Conservation (phyloP, 768 basidiomycete genomes). For the Amanita exitialis region DNA sequence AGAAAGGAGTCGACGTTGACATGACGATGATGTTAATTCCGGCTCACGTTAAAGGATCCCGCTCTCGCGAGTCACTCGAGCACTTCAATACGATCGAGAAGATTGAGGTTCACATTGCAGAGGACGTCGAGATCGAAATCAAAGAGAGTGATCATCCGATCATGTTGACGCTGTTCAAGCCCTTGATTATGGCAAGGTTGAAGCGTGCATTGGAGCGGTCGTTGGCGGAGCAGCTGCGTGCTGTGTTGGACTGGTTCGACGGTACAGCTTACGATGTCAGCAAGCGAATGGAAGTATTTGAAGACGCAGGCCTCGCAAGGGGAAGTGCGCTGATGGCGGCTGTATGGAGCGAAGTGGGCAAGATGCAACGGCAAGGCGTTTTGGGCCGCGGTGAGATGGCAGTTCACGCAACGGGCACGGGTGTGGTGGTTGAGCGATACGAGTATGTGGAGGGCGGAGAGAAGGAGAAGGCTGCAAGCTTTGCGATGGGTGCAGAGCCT, state of each 20-base stretch:
- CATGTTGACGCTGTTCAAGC: slow-evolving; percentile 51
- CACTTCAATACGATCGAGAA: slow-evolving; percentile 53
- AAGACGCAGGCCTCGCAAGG: slow-evolving; percentile 46
- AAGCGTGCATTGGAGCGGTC: slow-evolving; percentile 51
- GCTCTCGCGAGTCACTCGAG: slow-evolving; percentile 28
- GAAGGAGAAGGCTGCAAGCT: slow-evolving; percentile 18
- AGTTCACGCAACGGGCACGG: slow-evolving; percentile 52
- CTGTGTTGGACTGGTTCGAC: slow-evolving; percentile 42
- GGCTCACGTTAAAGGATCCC: slow-evolving; percentile 27
- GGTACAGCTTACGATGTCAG: slow-evolving; percentile 49
- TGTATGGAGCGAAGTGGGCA: slow-evolving; percentile 61
- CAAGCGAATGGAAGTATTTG: slow-evolving; percentile 51
- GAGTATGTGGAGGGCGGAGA: slow-evolving; percentile 15
- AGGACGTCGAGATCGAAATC: slow-evolving; percentile 45
- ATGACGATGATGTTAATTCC: slow-evolving; percentile 58
- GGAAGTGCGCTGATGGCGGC: slow-evolving; percentile 45
- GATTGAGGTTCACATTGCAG: slow-evolving; percentile 41
- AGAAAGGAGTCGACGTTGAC: slow-evolving; percentile 60
- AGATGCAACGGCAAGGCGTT: slow-evolving; percentile 29
- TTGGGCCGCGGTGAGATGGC: slow-evolving; percentile 27
- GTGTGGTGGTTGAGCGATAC: slow-evolving; percentile 44
- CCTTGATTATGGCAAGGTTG: slow-evolving; percentile 45
- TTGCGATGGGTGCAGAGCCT: slow-evolving; percentile 67
- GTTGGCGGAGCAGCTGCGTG: slow-evolving; percentile 44
- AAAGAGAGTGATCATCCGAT: slow-evolving; percentile 56